These are phyloP conservation scores for Trichoderma erinaceum DNA, from an alignment of 495 filamentous ascomycete genomes.

Conservation along the genomic window DNA sequence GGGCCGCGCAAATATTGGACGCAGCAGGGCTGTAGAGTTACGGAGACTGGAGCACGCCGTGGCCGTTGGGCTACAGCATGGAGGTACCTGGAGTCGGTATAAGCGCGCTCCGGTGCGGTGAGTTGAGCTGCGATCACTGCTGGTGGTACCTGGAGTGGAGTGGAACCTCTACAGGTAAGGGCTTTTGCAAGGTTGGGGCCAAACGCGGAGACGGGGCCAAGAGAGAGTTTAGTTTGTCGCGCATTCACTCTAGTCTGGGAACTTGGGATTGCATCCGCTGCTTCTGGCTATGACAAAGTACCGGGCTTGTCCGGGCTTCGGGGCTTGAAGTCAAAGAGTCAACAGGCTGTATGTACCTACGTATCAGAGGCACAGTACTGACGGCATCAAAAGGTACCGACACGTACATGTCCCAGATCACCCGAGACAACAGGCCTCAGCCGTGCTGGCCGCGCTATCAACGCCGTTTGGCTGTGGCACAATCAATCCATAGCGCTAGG, in stretches of 20 bases:
- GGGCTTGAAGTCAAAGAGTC: no score
- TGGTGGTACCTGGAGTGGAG: not conserved
- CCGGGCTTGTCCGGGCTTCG: no score
- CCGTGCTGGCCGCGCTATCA: not conserved
- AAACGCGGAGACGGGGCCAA: constrained; percentile 10
- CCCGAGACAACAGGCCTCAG: not conserved
- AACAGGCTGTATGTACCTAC: no score
- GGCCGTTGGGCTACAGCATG: no score
- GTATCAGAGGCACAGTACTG: not conserved
- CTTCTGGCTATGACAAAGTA: no score
- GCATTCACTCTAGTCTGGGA: no score
- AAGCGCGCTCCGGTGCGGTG: not conserved
- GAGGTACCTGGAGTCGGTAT: no score
- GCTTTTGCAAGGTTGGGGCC: constrained; percentile 1
- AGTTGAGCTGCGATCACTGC: not conserved
- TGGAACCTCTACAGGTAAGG: not conserved
- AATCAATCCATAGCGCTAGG: not conserved
- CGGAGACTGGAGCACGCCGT: no score
- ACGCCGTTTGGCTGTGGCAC: not conserved
- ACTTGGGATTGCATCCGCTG: no score
- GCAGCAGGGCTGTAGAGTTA: no score
- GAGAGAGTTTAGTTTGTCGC: no score
- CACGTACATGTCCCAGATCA: not conserved
- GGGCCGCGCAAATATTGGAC: not conserved
- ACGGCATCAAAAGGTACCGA: not conserved